phyloP scores from a whole-genome alignment of 2,329 filamentous ascomycete genomes.

The Sclerotinia nivalis region DNA sequence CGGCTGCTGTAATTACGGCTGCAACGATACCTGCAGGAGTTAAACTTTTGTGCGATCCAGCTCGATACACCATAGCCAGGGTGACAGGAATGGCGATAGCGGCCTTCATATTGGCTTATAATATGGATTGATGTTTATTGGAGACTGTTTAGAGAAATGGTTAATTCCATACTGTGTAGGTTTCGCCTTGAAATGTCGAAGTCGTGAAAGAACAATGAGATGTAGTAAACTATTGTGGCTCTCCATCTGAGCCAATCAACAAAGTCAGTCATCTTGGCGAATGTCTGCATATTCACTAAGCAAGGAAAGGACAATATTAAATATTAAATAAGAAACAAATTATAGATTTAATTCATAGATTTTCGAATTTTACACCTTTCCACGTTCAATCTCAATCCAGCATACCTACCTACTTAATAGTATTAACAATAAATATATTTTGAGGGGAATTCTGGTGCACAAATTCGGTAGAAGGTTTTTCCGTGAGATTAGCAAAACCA shows the following conservation, averaged over 20 bases:
- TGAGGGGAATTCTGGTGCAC: background rate
- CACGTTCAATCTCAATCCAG: background rate
- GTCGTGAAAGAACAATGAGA: constrained; percentile 9
- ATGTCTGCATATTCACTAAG: background rate
- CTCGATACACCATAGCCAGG: constrained; percentile 63
- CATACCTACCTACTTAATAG: background rate
- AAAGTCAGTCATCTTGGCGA: background rate
- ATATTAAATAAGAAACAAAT: background rate
- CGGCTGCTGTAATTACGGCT: constrained; percentile 70
- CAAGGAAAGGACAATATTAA: background rate
- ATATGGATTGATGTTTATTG: background rate
- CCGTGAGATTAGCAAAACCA: background rate
- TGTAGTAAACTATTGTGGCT: background rate
- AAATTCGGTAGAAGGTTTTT: background rate
- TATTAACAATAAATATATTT: no score
- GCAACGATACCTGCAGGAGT: constrained; percentile 73
- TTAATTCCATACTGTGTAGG: no score
- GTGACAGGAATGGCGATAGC: constrained; percentile 60
- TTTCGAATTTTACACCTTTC: background rate
- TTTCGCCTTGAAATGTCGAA: background rate
- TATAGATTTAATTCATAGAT: background rate
- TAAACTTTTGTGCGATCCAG: constrained; percentile 72
- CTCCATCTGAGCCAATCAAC: background rate
- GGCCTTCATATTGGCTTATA: constrained; percentile 51
- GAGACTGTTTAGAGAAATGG: background rate